Evolutionary conservation across 139 green algal genomes (phyloP).

Genomic region (Gonium pectorale): DNA sequence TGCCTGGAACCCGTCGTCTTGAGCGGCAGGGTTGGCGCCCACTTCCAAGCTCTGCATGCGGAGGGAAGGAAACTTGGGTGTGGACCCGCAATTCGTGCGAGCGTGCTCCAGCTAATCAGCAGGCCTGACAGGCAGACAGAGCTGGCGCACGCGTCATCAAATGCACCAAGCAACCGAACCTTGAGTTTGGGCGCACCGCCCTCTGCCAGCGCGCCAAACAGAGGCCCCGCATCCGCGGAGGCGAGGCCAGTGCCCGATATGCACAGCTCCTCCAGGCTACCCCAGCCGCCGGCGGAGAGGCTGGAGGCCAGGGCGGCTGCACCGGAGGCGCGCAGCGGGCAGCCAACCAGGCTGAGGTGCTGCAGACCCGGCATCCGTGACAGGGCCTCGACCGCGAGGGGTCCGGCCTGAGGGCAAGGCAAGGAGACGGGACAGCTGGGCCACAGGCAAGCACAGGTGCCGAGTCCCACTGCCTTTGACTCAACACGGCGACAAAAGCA

Average conservation of each 20-base stretch:
- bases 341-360: conserved; percentile 36
- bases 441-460: no score
- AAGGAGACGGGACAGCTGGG: not conserved
- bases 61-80: not conserved
- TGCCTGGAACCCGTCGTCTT: not conserved
- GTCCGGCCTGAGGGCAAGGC: not conserved
- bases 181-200: conserved; percentile 15
- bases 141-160: no score
- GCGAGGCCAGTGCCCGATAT: conserved; percentile 27
- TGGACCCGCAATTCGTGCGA: not conserved
- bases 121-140: no score
- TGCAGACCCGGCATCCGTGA: not conserved
- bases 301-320: not conserved
- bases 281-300: not conserved
- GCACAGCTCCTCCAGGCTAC: conserved; percentile 28
- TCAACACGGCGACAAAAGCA: not conserved
- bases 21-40: not conserved
- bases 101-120: no score
- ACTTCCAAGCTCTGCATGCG: conserved; percentile 21
- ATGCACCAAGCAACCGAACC: not conserved
- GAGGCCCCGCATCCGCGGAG: not conserved
- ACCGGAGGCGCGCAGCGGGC: not conserved
- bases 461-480: not conserved
- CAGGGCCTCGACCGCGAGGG: conserved; percentile 2
- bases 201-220: conserved; percentile 6